Evolutionary conservation across 257 asterid genomes (phyloP).

Genomic region (Gardenia jasminoides): DNA sequence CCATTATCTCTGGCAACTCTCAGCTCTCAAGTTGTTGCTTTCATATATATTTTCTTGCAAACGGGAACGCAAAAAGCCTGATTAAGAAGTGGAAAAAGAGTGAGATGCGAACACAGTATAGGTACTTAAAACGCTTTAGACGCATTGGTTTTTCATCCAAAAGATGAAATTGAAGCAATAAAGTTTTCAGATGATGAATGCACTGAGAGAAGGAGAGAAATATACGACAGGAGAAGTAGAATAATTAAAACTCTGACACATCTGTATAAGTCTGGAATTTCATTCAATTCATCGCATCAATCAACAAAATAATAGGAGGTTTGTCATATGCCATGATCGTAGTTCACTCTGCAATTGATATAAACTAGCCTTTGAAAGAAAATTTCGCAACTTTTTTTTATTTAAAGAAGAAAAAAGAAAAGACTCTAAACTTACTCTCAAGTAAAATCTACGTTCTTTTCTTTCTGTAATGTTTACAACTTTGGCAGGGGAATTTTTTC

Average conservation of each 20-base stretch:
- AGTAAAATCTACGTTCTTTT: neutral
- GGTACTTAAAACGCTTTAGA: neutral
- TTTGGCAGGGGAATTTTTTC: neutral
- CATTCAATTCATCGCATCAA: neutral
- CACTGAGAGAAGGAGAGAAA: neutral
- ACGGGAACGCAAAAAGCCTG: slow-evolving; percentile 24
- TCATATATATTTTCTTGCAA: slow-evolving; percentile 16
- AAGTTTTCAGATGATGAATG: neutral
- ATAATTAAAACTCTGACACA: neutral
- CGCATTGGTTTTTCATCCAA: neutral
- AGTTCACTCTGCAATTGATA: neutral
- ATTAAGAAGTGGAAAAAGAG: slow-evolving; percentile 5
- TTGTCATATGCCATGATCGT: neutral
- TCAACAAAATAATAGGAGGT: no score
- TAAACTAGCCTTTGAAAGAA: neutral
- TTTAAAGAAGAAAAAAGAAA: neutral
- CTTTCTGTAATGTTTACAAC: neutral
- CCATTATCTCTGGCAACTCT: slow-evolving; percentile 40
- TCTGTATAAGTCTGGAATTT: neutral
- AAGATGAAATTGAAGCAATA: neutral
- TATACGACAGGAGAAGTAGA: neutral
- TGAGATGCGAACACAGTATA: neutral
- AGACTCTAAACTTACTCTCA: neutral
- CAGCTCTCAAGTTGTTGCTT: slow-evolving; percentile 23
- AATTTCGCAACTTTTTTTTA: neutral